Evolutionary conservation across 2,329 filamentous ascomycete genomes (phyloP), one percentile per base, ranked within the genome.

Genomic region (Dryadomyces quercivorus): DNA sequence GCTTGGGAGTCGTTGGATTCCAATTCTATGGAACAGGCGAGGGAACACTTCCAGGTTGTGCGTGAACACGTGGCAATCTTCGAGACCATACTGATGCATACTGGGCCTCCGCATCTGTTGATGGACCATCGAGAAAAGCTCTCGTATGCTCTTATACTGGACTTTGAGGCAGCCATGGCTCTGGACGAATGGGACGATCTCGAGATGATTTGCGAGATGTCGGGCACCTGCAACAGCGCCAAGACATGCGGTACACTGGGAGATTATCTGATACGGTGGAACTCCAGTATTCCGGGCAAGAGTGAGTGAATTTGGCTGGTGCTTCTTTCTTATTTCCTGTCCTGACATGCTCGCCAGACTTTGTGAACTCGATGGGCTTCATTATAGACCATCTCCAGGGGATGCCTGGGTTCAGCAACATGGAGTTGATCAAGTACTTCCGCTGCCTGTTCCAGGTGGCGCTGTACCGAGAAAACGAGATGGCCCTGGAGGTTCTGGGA

Each of bases 391-490:
- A 81, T 50, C 82, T 85, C 18, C 85, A 80, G 67, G 72, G 67
- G 1, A 66, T 82, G 1, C 75, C 81, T 18, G 62, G 67, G 0
- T 80, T 83, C 47, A 75, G 85, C 58, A 72, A 73, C 5, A 63
- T 66, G 1, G 82, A 81, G 60, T 71, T 94, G 1, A 79, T 86
- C 8, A 85, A 85, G 61, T 95, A 93, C 71, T 78, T 92, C 48
- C 80, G 88, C 1, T 90, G 86, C 61, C 73, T 93, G 2, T 86
- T 92, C 59, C 84, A 86, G 58, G 72, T 81, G 1, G 77, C 85
- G 0, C 68, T 90, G 0, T 70, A 77, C 1, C 70, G 76, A 5
- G 75, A 82, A 49, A 75, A 81, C 20, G 66, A 66, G 0, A 67
- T 82, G 16, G 78, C 80, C 10, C 70, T 85, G 51, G 72, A 75